Evolutionary conservation across 371 early-diverging fungal genomes (phyloP), one percentile per base, ranked within the genome.

Genomic region (Neoconidiobolus thromboides): DNA sequence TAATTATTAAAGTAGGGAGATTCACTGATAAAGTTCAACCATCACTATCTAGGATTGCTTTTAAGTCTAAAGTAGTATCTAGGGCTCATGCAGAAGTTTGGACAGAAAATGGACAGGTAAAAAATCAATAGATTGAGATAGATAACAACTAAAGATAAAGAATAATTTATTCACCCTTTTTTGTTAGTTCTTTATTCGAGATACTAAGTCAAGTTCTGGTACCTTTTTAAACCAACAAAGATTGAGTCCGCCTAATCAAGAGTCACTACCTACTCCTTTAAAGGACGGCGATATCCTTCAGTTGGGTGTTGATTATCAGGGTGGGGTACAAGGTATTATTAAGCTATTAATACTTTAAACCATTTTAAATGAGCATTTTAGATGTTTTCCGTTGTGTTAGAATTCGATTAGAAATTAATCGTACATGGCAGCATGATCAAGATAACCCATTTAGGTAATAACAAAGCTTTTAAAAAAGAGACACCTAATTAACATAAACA

Each of bases 231-330:
- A 97, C 75, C 87, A 89, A 68, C 78, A 88, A 64, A 75, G 97
- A 2, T 69, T 96, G 15, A 82, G 86, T 51, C 81, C 91, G 7
- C 85, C 93, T 2, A 84, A 84, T 7, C 83, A 85, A 58, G 93
- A 92, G 65, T 87, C 88, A 54, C 67, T 77, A 55, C 83, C 93
- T 38, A 80, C 79, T 15, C 81, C 77, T 43, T 68, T 96, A 55
- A 79, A 85, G 64, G 91, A 94, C 71, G 90, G 90, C 12, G 96
- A 96, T 69, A 74, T 91, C 37, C 69, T 96, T 37, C 92, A 93
- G 67, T 80, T 96, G 50, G 97, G 97, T 40, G 85, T 95, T 12
- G 97, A 96, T 68, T 96, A 91, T 71, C 93, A 92, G 69, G 97
- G 95, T 36, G 91, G 93, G 54, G 72, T 79, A 5, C 80, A 90